Percentiles rank a stretch among this genome's conserved stretches.
Evolutionary conservation across 768 basidiomycete genomes (phyloP).

Genomic region (Paxillus rubicundulus): DNA sequence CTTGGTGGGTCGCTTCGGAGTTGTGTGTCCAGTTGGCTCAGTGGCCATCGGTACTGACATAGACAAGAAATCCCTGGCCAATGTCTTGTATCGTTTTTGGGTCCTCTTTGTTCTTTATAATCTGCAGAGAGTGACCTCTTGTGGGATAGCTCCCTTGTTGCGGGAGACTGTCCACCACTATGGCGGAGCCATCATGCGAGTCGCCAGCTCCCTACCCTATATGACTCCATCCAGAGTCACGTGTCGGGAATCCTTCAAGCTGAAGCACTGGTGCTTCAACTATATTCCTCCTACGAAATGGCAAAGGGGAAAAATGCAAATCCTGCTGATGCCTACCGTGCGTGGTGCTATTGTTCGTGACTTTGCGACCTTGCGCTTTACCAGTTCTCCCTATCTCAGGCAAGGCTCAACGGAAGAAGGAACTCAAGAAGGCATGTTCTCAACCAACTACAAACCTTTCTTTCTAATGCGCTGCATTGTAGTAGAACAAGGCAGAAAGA

Average conservation of each 20-base stretch:
- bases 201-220: not conserved
- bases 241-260: slow-evolving; percentile 18
- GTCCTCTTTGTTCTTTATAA: not conserved
- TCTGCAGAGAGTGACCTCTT: slow-evolving; percentile 12
- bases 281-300: slow-evolving; percentile 43
- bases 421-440: slow-evolving; percentile 76
- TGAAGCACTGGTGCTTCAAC: not conserved
- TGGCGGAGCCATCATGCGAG: not conserved
- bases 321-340: slow-evolving; percentile 92
- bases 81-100: slow-evolving; percentile 12
- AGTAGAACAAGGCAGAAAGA: slow-evolving; percentile 90
- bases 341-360: slow-evolving; percentile 29
- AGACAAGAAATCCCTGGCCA: slow-evolving; percentile 7
- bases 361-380: slow-evolving; percentile 2
- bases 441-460: slow-evolving; percentile 11
- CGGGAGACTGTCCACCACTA: slow-evolving; percentile 38
- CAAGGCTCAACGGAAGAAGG: slow-evolving; percentile 90
- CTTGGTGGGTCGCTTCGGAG: slow-evolving; percentile 62
- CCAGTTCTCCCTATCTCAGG: slow-evolving; percentile 44
- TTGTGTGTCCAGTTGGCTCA: slow-evolving; percentile 29
- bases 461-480: slow-evolving; percentile 26
- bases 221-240: slow-evolving; percentile 29
- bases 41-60: slow-evolving; percentile 30
- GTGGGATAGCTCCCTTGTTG: slow-evolving; percentile 47
- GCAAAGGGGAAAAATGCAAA: slow-evolving; percentile 84